Evolutionary conservation across 108 stramenopile genomes (phyloP).

Genomic region (Nannochloropsis gaditana): DNA sequence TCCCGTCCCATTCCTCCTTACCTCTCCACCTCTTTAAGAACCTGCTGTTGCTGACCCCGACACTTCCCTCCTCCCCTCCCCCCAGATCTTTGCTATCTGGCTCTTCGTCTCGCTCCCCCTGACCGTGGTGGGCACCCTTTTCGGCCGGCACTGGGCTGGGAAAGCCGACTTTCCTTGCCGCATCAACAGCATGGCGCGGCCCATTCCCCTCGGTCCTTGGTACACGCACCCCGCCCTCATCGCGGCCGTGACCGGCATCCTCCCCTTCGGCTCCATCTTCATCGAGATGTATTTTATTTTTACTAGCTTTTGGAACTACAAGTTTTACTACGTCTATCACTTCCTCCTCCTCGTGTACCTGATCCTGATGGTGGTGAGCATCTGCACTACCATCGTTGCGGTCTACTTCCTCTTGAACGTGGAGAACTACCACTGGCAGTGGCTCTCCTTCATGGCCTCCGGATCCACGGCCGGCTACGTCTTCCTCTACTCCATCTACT

Average conservation of each 20-base stretch:
- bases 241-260: conserved; percentile 75
- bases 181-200: conserved; percentile 90
- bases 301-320: conserved; percentile 66
- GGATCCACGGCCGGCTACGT: conserved; percentile 86
- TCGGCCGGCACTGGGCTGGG: conserved; percentile 76
- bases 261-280: conserved; percentile 93
- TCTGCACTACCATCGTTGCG: conserved; percentile 91
- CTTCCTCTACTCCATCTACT: conserved; percentile 92
- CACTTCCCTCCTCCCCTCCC: background rate
- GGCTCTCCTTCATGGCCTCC: conserved; percentile 84
- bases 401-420: conserved; percentile 92
- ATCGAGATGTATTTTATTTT: conserved; percentile 77
- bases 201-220: conserved; percentile 71
- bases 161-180: conserved; percentile 77
- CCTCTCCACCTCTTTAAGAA: background rate
- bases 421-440: conserved; percentile 98
- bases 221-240: conserved; percentile 80
- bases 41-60: background rate
- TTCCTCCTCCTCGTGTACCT: conserved; percentile 88
- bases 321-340: conserved; percentile 98
- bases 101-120: conserved; percentile 86
- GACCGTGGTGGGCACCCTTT: conserved; percentile 77
- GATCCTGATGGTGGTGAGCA: conserved; percentile 86
- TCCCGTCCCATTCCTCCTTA: background rate
- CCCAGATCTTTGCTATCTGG: conserved; percentile 74